Evolutionary conservation across 805 yeast species (phyloP), one percentile per base, ranked within the genome.

Genomic region (Groenewaldozyma salmanticensis): DNA sequence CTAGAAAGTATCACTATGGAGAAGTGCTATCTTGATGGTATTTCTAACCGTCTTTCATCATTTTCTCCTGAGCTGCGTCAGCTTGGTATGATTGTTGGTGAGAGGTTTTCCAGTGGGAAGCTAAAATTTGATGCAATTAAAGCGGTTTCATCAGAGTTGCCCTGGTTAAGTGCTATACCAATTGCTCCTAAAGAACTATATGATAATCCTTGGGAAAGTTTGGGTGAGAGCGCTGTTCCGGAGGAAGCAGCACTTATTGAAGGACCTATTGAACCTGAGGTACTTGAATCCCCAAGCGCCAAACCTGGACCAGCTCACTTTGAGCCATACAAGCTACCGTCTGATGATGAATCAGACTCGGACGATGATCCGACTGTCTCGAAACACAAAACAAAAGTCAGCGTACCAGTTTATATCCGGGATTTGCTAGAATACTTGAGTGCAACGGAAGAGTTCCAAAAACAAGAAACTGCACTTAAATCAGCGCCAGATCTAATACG

Each of bases 321-420:
- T 27, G 37, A 35, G 19, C 52, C 60, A 1, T 58, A 47, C 44
- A 40, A 52, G 1, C 22, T 51, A 5, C 53, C 53, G 2, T 54
- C 52, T 3, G 65, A 62, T 27, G 61, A 60, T 7, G 68, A 61
- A 5, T 17, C 21, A 9, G 77, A 75, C 19, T 79, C 80, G n/a
- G 56, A 52, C 27, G 56, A 52, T 38, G 76, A 70, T 46, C 72
- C 75, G 0, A 60, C 76, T 0, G 43, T 70, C 3, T 60, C 61
- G 1, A 51, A 60, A 11, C 13, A 24, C 13, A 53, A 56, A 4
- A 56, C 58, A 2, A 61, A 55, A 4, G 64, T 74, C 0, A 54
- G 68, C 0, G 58, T 63, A 1, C 87, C 86, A 0, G 67, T 84
- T 1, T 90, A 85, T 51, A 60, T 90, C 31, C 79, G 81, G 48